phyloP scores from a whole-genome alignment of 2,329 filamentous ascomycete species.

The Domatiomyces globalis region DNA sequence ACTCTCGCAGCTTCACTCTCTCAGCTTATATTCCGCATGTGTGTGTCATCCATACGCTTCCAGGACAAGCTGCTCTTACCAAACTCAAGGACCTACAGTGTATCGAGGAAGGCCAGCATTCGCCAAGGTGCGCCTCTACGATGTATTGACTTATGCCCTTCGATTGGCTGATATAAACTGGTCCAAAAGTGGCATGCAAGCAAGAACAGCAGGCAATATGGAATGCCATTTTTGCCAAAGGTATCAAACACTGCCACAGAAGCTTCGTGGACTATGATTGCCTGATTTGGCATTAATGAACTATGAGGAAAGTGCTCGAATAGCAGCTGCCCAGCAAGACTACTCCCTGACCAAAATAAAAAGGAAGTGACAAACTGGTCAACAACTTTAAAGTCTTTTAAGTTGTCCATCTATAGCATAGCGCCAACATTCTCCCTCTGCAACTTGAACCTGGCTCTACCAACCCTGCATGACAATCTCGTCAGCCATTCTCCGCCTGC shows the following conservation, averaged over 20 bases:
- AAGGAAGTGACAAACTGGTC: neutral
- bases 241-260: neutral
- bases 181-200: neutral
- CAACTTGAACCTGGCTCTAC: neutral
- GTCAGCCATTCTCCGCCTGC: neutral
- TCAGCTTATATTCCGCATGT: neutral
- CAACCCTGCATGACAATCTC: neutral
- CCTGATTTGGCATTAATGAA: neutral
- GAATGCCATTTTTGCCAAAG: neutral
- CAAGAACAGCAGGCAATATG: neutral
- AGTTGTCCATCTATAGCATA: neutral
- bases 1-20: neutral
- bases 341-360: neutral
- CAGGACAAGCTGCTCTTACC: neutral
- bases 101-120: neutral
- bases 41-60: neutral
- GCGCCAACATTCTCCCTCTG: neutral
- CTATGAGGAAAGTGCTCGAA: neutral
- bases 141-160: neutral
- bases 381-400: neutral
- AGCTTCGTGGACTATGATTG: neutral
- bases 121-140: neutral
- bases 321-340: neutral
- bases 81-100: neutral
- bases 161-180: neutral